Evolutionary conservation across 306 rosid genomes (phyloP).

Genomic region (Quercus berberidifolia): DNA sequence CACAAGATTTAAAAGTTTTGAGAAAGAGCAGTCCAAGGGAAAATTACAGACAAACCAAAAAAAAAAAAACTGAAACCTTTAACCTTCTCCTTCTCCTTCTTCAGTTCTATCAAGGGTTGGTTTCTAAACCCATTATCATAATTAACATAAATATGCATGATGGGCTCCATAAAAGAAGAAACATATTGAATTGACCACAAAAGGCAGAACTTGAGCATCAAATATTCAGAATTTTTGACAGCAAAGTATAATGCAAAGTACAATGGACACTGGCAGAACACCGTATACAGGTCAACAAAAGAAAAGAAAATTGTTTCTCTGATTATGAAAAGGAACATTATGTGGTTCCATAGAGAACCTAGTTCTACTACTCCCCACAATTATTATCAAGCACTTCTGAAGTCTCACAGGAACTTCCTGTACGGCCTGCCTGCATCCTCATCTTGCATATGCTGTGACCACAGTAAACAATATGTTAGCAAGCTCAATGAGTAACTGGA

Average conservation of each 20-base stretch:
- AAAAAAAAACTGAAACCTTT: too few species aligned
- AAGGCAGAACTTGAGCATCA: background rate
- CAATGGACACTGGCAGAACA: background rate
- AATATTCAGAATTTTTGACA: background rate
- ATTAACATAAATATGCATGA: too few species aligned
- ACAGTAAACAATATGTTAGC: background rate
- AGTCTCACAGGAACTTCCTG: conserved; percentile 69
- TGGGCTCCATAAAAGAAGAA: too few species aligned
- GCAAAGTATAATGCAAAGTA: background rate
- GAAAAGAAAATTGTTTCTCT: background rate
- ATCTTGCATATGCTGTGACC: conserved; percentile 86
- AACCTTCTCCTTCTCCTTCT: too few species aligned
- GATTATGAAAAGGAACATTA: conserved; percentile 18
- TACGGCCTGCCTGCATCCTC: conserved; percentile 86
- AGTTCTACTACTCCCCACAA: conserved; percentile 20
- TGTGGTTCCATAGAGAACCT: conserved; percentile 27
- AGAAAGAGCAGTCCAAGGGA: too few species aligned
- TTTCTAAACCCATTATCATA: too few species aligned
- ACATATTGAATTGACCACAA: background rate
- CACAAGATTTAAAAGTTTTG: too few species aligned
- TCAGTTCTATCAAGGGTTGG: too few species aligned
- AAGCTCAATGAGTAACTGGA: background rate
- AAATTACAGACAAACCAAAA: too few species aligned
- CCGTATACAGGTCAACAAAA: background rate
- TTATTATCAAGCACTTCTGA: conserved; percentile 32